phyloP scores from a whole-genome alignment of 2,329 filamentous ascomycete species.

The Acephala macrosclerotiorum region DNA sequence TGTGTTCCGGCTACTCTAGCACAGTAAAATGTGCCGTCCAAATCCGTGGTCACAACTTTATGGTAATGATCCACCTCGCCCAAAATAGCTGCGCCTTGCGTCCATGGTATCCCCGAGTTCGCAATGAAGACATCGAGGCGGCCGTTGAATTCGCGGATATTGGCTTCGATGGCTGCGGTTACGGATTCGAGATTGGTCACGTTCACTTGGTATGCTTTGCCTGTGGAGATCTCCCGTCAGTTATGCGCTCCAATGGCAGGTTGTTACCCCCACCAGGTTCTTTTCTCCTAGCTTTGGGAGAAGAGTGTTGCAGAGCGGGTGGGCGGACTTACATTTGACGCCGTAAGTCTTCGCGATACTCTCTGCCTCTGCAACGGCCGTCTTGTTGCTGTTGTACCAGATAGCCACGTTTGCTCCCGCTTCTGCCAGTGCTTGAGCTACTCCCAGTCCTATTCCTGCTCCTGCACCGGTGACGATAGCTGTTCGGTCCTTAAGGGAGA shows the following conservation, averaged over 20 bases:
- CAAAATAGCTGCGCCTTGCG: slow-evolving; percentile 71
- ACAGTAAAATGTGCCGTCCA: slow-evolving; percentile 82
- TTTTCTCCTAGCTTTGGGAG: neutral
- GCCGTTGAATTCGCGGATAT: slow-evolving; percentile 71
- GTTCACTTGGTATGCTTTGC: slow-evolving; percentile 69
- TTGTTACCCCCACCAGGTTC: slow-evolving; percentile 7
- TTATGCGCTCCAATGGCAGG: slow-evolving; percentile 21
- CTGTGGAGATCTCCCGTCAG: slow-evolving; percentile 45
- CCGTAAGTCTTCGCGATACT: slow-evolving; percentile 71
- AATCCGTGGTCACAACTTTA: slow-evolving; percentile 73
- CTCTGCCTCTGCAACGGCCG: slow-evolving; percentile 66
- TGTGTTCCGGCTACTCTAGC: slow-evolving; percentile 73
- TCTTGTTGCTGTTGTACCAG: slow-evolving; percentile 70
- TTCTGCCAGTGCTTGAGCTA: slow-evolving; percentile 52
- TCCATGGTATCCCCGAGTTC: slow-evolving; percentile 80
- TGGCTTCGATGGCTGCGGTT: slow-evolving; percentile 52
- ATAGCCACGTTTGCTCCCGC: slow-evolving; percentile 56
- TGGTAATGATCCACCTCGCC: slow-evolving; percentile 69
- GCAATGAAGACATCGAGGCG: slow-evolving; percentile 81
- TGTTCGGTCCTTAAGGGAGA: slow-evolving; percentile 62
- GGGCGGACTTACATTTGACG: slow-evolving; percentile 64
- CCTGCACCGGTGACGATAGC: slow-evolving; percentile 57
- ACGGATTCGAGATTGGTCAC: slow-evolving; percentile 57
- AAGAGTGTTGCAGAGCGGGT: neutral
- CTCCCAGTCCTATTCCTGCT: slow-evolving; percentile 54